Percentiles rank a stretch among this genome's conserved stretches.
phyloP scores from a whole-genome alignment of 2,329 filamentous ascomycete genomes.

The Penicillium sp. region DNA sequence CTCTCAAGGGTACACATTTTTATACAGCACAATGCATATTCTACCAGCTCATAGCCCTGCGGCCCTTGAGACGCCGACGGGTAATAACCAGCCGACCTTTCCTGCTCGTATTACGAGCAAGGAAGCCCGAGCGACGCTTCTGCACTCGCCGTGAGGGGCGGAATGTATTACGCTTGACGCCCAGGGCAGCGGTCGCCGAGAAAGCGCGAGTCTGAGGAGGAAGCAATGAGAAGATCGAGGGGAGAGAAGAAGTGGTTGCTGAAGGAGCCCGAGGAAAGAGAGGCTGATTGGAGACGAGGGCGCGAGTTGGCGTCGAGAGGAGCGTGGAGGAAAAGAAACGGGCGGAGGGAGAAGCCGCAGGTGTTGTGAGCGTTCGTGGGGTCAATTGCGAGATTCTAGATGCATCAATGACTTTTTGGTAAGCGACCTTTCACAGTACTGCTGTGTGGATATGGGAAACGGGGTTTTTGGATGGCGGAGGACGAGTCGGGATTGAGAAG shows the following conservation, averaged over 20 bases:
- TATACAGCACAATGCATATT: not conserved
- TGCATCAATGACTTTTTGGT: constrained; percentile 3
- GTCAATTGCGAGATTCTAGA: constrained; percentile 16
- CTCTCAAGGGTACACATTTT: not conserved
- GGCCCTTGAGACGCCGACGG: constrained; percentile 50
- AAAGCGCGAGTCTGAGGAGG: constrained; percentile 33
- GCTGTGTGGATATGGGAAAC: too few species aligned
- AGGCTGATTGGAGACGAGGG: constrained; percentile 35
- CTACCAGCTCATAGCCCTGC: constrained; percentile 50
- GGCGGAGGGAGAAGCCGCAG: constrained; percentile 31
- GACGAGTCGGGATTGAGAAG: not conserved
- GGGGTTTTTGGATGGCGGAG: constrained; percentile 2
- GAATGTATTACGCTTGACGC: constrained; percentile 49
- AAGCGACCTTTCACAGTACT: too few species aligned
- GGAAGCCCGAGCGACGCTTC: constrained; percentile 57
- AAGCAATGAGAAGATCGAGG: constrained; percentile 18
- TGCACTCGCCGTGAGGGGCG: constrained; percentile 55
- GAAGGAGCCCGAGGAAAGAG: constrained; percentile 15
- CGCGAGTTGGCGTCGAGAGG: constrained; percentile 25
- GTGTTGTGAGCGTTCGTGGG: constrained; percentile 20
- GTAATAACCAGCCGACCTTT: constrained; percentile 51
- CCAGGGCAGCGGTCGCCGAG: constrained; percentile 40
- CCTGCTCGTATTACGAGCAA: constrained; percentile 48
- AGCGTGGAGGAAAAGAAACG: constrained; percentile 34
- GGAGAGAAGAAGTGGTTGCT: constrained; percentile 10